A percentile compares a stretch with the other conserved stretches of the same genome.
These are phyloP conservation scores for Pichia sp. DNA, from an alignment of 1,139 yeast species.

Conservation along the genomic window DNA sequence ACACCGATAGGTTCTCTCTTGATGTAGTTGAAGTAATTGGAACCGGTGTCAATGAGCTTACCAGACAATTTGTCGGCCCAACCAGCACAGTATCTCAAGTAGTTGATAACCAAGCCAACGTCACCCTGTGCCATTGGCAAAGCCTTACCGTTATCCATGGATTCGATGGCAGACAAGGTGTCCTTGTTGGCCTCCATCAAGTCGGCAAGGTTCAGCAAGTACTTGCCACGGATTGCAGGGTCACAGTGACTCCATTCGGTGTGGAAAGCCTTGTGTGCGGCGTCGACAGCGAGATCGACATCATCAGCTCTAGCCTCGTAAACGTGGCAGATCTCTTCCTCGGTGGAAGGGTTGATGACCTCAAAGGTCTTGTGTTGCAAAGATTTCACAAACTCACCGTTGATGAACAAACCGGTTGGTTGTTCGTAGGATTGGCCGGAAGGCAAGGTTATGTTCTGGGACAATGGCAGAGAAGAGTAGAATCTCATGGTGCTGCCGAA, in stretches of 20 bases:
- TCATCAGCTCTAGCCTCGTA: conserved; percentile 60
- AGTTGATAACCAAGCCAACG: conserved; percentile 51
- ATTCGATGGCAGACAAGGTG: conserved; percentile 57
- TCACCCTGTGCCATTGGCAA: conserved; percentile 49
- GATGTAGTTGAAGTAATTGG: conserved; percentile 58
- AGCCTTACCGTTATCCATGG: conserved; percentile 76
- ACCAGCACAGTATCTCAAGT: conserved; percentile 64
- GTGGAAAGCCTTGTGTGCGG: conserved; percentile 58
- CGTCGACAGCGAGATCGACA: conserved; percentile 60
- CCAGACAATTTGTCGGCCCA: conserved; percentile 71
- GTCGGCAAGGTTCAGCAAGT: conserved; percentile 58
- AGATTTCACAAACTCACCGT: conserved; percentile 70
- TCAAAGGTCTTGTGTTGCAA: conserved; percentile 58
- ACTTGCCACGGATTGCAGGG: conserved; percentile 49
- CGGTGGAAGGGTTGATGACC: conserved; percentile 62
- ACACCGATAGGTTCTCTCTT: conserved; percentile 77
- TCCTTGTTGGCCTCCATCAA: conserved; percentile 55
- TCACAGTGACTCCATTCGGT: conserved; percentile 39
- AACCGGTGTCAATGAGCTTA: conserved; percentile 56
- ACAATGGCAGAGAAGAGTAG: conserved; percentile 31
- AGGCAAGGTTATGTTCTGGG: conserved; percentile 30
- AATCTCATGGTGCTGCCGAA: conserved; percentile 22
- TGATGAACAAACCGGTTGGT: conserved; percentile 80
- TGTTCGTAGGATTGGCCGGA: conserved; percentile 41
- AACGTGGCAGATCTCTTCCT: conserved; percentile 53